Evolutionary conservation across 306 rosid species (phyloP).

Genomic region (Fagus crenata): DNA sequence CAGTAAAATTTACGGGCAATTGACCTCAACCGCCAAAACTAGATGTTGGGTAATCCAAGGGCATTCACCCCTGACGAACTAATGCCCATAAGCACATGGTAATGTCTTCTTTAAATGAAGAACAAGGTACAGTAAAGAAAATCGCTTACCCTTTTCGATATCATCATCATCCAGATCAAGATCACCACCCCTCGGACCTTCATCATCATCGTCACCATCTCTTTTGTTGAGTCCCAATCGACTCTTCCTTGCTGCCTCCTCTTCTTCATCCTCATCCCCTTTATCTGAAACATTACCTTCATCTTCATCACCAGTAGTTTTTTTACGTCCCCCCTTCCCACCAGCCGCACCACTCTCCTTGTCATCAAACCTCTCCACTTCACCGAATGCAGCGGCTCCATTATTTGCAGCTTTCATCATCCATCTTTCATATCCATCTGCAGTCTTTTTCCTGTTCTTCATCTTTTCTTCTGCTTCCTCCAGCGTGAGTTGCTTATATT

Average conservation of each 20-base stretch:
- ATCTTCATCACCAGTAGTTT: slow-evolving; percentile 54
- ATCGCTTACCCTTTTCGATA: slow-evolving; percentile 71
- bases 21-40: too few species aligned
- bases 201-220: slow-evolving; percentile 76
- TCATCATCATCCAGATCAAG: slow-evolving; percentile 82
- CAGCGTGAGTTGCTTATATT: slow-evolving; percentile 87
- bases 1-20: too few species aligned
- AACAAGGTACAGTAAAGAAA: slow-evolving; percentile 15
- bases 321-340: slow-evolving; percentile 61
- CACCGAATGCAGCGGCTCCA: slow-evolving; percentile 88
- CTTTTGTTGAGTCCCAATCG: slow-evolving; percentile 69
- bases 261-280: slow-evolving; percentile 94
- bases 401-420: slow-evolving; percentile 97
- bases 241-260: slow-evolving; percentile 69
- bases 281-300: slow-evolving; percentile 84
- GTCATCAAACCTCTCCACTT: slow-evolving; percentile 66
- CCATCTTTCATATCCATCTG: slow-evolving; percentile 99
- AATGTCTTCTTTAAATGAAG: slow-evolving; percentile 1
- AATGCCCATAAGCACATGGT: too few species aligned
- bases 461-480: slow-evolving; percentile 99
- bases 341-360: slow-evolving; percentile 60
- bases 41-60: too few species aligned
- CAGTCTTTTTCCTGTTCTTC: slow-evolving; percentile 90
- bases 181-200: slow-evolving; percentile 74
- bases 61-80: too few species aligned